These are phyloP conservation scores for Hymenoscyphus occultus DNA, from an alignment of 2,329 filamentous ascomycete species.

Conservation along the genomic window DNA sequence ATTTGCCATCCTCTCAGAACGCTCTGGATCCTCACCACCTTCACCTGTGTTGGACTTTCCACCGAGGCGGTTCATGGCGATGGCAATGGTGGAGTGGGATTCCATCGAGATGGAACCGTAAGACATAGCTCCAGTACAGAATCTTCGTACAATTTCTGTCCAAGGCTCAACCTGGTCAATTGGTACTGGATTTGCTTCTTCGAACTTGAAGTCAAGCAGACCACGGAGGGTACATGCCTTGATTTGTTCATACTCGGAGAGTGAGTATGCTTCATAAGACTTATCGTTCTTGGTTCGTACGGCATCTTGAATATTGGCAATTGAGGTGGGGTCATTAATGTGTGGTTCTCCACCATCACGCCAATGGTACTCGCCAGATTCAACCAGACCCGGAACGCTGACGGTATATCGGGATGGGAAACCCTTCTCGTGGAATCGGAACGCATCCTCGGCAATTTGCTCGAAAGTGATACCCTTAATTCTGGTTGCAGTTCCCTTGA, in stretches of 20 bases:
- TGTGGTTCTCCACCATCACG: conserved; percentile 93
- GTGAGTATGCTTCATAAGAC: conserved; percentile 94
- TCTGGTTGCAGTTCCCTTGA: conserved; percentile 88
- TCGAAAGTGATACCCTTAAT: conserved; percentile 94
- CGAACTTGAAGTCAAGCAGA: conserved; percentile 93
- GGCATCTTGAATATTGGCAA: conserved; percentile 95
- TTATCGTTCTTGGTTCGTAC: conserved; percentile 97
- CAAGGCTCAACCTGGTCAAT: conserved; percentile 97
- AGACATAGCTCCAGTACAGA: conserved; percentile 97
- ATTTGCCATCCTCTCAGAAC: conserved; percentile 80
- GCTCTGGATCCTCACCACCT: conserved; percentile 92
- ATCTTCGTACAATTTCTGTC: conserved; percentile 95
- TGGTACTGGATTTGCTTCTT: conserved; percentile 77
- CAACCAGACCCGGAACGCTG: conserved; percentile 74
- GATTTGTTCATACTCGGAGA: conserved; percentile 91
- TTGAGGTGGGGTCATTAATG: conserved; percentile 90
- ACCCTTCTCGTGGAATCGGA: conserved; percentile 91
- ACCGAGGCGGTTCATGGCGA: conserved; percentile 94
- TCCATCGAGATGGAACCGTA: conserved; percentile 99
- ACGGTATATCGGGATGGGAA: conserved; percentile 79
- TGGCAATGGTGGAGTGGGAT: conserved; percentile 89
- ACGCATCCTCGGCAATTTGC: conserved; percentile 88
- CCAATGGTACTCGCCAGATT: conserved; percentile 98
- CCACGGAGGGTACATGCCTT: conserved; percentile 94
- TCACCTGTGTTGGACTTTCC: conserved; percentile 98